Base-by-base conservation (phyloP, 1,284 basidiomycete species). In the Moniliella sp. region DNA sequence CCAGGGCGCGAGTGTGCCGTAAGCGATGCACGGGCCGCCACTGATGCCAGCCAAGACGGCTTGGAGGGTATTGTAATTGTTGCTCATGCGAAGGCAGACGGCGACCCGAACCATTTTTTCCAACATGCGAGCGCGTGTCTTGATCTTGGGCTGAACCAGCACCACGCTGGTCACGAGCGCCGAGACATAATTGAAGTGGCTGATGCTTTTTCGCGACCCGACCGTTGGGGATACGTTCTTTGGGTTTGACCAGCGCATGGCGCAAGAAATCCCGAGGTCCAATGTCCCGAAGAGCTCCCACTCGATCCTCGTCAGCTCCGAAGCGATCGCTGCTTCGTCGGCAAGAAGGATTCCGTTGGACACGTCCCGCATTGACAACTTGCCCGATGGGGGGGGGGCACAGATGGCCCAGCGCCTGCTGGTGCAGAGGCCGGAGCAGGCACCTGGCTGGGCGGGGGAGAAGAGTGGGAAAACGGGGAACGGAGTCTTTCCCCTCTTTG, bases 131-230 rank as follows among this genome's bases (percentile, higher is more conserved):
- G 49, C 49, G 3, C 50, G 44, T 19, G 39, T 38, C 38, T 53
- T 53, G 4, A 40, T 40, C 35, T 51, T 51, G 18, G 36, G 31
- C 34, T 53, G 50, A n/a, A 42, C 44, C 17, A 53, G 39, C 32
- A 53, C 47, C 46, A 53, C 47, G 8, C 45, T 43, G 31, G 45
- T 47, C 2, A 53, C 46, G 48, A 48, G 51, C 29, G 38, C 40
- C 15, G 46, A 49, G 31, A 53, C 41, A 36, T 53, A 53, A 34
- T 53, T 53, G 33, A 53, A 53, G 37, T 53, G 50, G n/a, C 40
- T 44, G 17, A 53, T 53, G 15, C 40, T 45, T 5, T 40, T 37
- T n/a, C n/a, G 49, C 31, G 5, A 51, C 49, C 1, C 48, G 45
- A 0, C 48, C 48, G 15, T 45, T 40, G 4, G 33, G 27, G 11